phyloP scores from a whole-genome alignment of 345 rosid genomes.

The Ceriops tagal region DNA sequence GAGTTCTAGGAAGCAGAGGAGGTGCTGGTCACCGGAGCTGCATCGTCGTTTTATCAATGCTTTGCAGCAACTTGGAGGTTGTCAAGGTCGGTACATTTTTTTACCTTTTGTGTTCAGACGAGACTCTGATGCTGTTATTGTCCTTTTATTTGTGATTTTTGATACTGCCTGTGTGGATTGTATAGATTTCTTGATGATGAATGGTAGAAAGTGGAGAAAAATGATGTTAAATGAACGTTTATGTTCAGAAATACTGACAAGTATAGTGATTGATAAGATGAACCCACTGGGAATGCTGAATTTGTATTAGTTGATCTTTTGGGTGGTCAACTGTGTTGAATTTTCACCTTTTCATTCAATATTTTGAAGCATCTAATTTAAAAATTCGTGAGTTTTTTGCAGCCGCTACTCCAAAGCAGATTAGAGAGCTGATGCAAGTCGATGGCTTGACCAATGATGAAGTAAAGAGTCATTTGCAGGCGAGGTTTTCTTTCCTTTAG shows the following conservation, averaged over 20 bases:
- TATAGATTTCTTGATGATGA: constrained; percentile 4
- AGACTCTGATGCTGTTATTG: not conserved
- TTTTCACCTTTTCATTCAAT: not conserved
- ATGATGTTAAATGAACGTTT: not conserved
- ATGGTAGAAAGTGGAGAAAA: not conserved
- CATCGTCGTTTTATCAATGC: constrained; percentile 83
- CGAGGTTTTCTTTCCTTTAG: constrained; percentile 19
- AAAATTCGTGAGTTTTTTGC: constrained; percentile 23
- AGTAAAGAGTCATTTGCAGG: constrained; percentile 99
- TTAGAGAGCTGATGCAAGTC: constrained; percentile 90
- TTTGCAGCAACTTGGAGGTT: constrained; percentile 84
- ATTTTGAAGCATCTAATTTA: constrained; percentile 10
- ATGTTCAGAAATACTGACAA: not conserved
- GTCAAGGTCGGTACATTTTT: constrained; percentile 50
- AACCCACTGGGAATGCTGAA: not conserved
- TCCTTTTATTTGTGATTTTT: not conserved
- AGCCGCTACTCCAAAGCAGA: constrained; percentile 98
- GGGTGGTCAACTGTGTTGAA: not conserved
- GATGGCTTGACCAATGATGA: constrained; percentile 95
- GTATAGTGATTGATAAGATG: not conserved
- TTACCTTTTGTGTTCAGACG: not conserved
- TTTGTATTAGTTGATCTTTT: not conserved
- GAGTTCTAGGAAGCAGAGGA: constrained; percentile 73
- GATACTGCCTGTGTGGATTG: not conserved
- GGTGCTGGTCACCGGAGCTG: constrained; percentile 94